Conservation (phyloP, 78 protist genomes). For the Dictyostelium purpureum region DNA sequence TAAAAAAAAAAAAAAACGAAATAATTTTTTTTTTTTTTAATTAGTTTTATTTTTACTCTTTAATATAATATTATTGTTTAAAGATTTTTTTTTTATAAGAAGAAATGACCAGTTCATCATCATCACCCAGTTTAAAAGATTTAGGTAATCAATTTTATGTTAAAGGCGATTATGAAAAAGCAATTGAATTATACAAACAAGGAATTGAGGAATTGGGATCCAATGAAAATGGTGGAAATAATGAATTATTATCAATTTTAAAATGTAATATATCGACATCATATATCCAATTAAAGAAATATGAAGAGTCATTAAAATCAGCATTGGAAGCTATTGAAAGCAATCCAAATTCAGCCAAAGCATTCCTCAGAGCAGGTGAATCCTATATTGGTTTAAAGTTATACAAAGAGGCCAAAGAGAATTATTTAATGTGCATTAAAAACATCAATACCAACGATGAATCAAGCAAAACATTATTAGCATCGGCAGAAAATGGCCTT, state of each 20-base stretch:
- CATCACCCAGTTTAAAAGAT: conserved; percentile 21
- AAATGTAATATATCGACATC: conserved; percentile 25
- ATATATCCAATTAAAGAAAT: neutral
- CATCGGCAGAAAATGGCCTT: conserved; percentile 18
- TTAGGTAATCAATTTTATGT: conserved; percentile 3
- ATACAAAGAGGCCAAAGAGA: conserved; percentile 61
- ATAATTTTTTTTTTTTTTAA: no score
- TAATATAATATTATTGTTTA: no score
- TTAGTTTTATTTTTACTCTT: no score
- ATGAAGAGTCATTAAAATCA: conserved; percentile 32
- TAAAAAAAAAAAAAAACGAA: no score
- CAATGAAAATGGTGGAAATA: neutral
- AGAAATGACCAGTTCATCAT: no score
- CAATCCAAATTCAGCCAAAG: neutral
- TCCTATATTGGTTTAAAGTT: neutral
- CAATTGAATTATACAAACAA: neutral
- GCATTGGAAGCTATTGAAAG: neutral
- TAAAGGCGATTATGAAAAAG: conserved; percentile 6
- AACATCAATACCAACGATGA: conserved; percentile 9
- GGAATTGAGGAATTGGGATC: neutral
- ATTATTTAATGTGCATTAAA: conserved; percentile 23
- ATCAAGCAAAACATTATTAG: neutral
- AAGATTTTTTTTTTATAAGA: no score
- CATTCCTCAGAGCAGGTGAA: conserved; percentile 62
- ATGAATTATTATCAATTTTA: neutral